phyloP scores from a whole-genome alignment of 2,329 filamentous ascomycete species.

The Phoma sp. region DNA sequence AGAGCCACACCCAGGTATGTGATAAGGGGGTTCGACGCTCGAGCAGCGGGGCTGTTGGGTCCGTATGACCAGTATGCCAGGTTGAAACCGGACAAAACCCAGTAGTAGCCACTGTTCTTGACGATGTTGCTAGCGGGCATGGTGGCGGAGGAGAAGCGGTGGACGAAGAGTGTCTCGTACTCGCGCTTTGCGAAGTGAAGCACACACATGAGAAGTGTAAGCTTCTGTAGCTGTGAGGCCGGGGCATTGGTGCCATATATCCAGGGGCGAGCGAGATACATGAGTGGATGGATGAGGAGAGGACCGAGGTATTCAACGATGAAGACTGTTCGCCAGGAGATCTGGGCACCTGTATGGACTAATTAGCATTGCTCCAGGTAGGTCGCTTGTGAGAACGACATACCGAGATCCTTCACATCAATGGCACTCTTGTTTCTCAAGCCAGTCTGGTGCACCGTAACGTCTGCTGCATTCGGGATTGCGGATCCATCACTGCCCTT shows the following conservation, averaged over 20 bases:
- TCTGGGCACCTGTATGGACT: conserved; percentile 73
- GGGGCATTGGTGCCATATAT: conserved; percentile 67
- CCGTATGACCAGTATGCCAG: conserved; percentile 87
- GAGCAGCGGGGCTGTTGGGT: conserved; percentile 73
- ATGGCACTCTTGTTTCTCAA: conserved; percentile 68
- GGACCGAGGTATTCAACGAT: conserved; percentile 94
- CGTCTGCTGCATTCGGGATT: conserved; percentile 62
- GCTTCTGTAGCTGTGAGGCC: conserved; percentile 72
- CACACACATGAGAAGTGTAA: conserved; percentile 76
- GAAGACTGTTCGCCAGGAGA: conserved; percentile 93
- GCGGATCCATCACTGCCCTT: conserved; percentile 68
- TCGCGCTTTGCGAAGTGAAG: conserved; percentile 95
- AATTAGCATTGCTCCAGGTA: conserved; percentile 8
- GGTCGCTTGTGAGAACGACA: neutral
- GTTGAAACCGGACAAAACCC: conserved; percentile 80
- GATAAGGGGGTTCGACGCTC: conserved; percentile 53
- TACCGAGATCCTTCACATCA: conserved; percentile 93
- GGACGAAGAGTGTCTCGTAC: conserved; percentile 90
- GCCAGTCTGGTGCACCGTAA: conserved; percentile 62
- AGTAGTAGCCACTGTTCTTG: conserved; percentile 96
- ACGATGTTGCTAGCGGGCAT: conserved; percentile 93
- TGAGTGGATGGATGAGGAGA: conserved; percentile 81
- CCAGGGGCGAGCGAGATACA: conserved; percentile 74
- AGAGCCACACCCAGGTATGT: conserved; percentile 71
- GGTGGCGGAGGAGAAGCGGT: conserved; percentile 92